phyloP scores from a whole-genome alignment of 306 rosid species.

The Lotus japonicus region DNA sequence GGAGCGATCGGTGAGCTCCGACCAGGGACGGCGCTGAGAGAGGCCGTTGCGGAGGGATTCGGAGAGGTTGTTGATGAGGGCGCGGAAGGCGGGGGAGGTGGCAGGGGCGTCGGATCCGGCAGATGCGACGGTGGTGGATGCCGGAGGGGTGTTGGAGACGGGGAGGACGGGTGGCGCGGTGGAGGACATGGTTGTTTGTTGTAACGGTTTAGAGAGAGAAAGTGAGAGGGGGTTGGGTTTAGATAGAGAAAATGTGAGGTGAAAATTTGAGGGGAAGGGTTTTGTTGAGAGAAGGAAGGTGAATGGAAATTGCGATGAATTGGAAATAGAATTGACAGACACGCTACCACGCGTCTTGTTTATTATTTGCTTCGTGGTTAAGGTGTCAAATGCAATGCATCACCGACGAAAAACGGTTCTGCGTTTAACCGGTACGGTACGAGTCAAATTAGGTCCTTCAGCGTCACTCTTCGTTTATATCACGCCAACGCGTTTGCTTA shows the following conservation, averaged over 20 bases:
- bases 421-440: no score
- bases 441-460: no score
- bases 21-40: conserved; percentile 88
- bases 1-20: conserved; percentile 62
- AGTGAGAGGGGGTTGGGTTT: neutral
- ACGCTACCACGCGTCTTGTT: no score
- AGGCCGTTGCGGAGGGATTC: conserved; percentile 62
- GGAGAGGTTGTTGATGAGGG: conserved; percentile 44
- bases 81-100: conserved; percentile 54
- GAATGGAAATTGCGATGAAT: no score
- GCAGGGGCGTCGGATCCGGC: conserved; percentile 25
- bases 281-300: no score
- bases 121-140: conserved; percentile 10
- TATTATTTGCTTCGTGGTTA: no score
- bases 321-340: no score
- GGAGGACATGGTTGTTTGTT: conserved; percentile 36
- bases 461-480: no score
- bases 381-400: no score
- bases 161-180: conserved; percentile 55
- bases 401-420: no score
- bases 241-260: neutral
- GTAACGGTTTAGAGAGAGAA: conserved; percentile 22
- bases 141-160: conserved; percentile 30
- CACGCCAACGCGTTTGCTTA: no score
- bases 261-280: no score